Conservation (phyloP, 768 basidiomycete genomes). For the Tricholomella constricta region DNA sequence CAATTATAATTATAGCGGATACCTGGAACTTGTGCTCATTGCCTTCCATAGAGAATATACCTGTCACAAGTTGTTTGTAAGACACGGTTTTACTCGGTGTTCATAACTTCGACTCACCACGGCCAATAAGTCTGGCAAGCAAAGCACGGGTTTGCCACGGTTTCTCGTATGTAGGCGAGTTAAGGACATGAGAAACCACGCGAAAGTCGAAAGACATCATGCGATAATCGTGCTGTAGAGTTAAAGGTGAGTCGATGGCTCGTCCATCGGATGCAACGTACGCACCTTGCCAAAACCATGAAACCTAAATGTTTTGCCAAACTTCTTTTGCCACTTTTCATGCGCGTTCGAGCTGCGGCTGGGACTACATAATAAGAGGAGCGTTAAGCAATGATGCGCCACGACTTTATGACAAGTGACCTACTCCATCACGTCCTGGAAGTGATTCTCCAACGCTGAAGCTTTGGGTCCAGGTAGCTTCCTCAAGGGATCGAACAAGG, state of each 20-base stretch:
- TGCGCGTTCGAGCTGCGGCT: conserved; percentile 40
- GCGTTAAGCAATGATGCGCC: neutral
- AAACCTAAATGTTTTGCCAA: conserved; percentile 54
- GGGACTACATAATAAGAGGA: conserved; percentile 36
- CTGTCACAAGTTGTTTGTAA: conserved; percentile 22
- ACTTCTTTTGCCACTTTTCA: conserved; percentile 43
- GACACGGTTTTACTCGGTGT: neutral
- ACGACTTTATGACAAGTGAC: conserved; percentile 18
- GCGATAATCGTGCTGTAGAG: conserved; percentile 50
- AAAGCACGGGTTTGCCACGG: conserved; percentile 57
- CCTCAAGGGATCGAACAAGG: conserved; percentile 48
- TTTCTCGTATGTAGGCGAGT: conserved; percentile 51
- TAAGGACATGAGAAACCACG: conserved; percentile 49
- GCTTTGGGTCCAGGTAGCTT: conserved; percentile 51
- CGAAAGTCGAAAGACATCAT: conserved; percentile 55
- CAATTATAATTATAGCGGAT: conserved; percentile 10
- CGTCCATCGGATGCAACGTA: neutral
- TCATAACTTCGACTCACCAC: conserved; percentile 33
- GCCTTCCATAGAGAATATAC: conserved; percentile 57
- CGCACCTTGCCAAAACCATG: conserved; percentile 55
- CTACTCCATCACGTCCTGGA: conserved; percentile 48
- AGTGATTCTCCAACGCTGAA: conserved; percentile 43
- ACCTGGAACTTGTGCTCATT: conserved; percentile 46
- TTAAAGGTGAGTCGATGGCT: neutral
- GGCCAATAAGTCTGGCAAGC: conserved; percentile 49